phyloP scores from a whole-genome alignment of 306 rosid species.

The Pterocarpus macrocarpus region DNA sequence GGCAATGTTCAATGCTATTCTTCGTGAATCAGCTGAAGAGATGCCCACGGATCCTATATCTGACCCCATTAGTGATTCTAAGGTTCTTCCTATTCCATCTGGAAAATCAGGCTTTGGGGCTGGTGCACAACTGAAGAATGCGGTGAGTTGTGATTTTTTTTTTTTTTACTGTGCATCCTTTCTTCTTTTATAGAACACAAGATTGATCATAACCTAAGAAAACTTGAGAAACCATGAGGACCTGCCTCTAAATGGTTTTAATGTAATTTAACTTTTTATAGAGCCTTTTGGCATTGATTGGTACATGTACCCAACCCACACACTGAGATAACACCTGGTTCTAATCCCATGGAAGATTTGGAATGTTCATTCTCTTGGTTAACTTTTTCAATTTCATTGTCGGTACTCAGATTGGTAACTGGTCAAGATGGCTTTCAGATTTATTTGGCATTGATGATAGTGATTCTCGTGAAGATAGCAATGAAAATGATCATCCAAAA shows the following conservation, averaged over 20 bases:
- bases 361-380: conserved; percentile 33
- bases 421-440: conserved; percentile 92
- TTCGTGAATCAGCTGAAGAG: conserved; percentile 89
- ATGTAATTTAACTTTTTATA: neutral
- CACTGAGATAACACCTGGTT: conserved; percentile 4
- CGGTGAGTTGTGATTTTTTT: conserved; percentile 59
- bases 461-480: conserved; percentile 56
- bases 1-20: conserved; percentile 96
- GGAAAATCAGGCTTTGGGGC: conserved; percentile 92
- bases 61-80: conserved; percentile 89
- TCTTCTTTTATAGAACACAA: conserved; percentile 2
- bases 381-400: conserved; percentile 33
- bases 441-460: conserved; percentile 82
- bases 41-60: conserved; percentile 97
- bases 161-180: neutral
- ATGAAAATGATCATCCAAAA: conserved; percentile 53
- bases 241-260: neutral
- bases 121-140: conserved; percentile 94
- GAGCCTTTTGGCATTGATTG: neutral
- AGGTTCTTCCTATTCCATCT: conserved; percentile 89
- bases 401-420: conserved; percentile 78
- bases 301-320: neutral
- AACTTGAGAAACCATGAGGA: neutral
- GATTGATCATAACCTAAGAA: neutral
- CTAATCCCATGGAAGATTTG: conserved; percentile 41